Evolutionary conservation across 176 grass and related monocot species (phyloP).

Genomic region (Ensete glaucum): DNA sequence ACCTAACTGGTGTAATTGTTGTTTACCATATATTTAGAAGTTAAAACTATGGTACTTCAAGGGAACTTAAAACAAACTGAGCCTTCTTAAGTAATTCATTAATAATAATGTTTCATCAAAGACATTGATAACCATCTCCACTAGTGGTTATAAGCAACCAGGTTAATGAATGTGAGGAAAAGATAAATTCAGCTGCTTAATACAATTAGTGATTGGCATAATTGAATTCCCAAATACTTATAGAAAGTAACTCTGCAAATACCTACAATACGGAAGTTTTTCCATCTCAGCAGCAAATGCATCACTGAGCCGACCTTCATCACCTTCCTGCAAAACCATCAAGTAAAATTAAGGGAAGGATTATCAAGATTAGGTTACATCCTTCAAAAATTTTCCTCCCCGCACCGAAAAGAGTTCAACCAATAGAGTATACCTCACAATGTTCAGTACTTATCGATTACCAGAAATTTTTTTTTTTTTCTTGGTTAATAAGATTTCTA

Average conservation of each 20-base stretch:
- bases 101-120: not conserved
- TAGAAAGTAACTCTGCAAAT: not conserved
- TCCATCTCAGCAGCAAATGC: slow-evolving; percentile 76
- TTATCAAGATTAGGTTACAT: not conserved
- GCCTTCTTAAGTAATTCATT: not conserved
- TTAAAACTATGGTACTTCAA: not conserved
- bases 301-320: slow-evolving; percentile 78
- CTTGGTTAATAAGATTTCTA: too few species aligned
- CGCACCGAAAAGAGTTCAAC: not conserved
- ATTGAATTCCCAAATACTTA: not conserved
- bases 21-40: too few species aligned
- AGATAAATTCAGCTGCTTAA: not conserved
- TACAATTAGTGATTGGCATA: not conserved
- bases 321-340: slow-evolving; percentile 55
- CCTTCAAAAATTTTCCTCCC: not conserved
- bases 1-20: not conserved
- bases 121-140: not conserved
- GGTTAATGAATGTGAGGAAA: not conserved
- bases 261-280: slow-evolving; percentile 66
- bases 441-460: too few species aligned
- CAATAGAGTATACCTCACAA: too few species aligned
- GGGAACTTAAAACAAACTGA: not conserved
- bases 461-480: too few species aligned
- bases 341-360: not conserved
- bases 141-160: too few species aligned